These are phyloP conservation scores for Penstemon barbatus DNA, from an alignment of 257 asterid genomes.

Conservation along the genomic window DNA sequence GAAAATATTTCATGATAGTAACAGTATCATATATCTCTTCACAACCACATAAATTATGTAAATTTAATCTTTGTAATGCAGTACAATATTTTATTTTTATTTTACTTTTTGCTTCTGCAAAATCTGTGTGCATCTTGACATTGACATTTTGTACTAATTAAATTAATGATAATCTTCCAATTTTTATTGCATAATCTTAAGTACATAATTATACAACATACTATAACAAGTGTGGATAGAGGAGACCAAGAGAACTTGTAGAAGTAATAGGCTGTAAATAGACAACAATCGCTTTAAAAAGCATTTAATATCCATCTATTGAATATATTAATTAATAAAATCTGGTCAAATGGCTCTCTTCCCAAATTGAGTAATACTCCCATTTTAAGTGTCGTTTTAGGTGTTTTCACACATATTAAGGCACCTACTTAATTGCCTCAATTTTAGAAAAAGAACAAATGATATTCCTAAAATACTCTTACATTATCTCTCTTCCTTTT, in stretches of 20 bases:
- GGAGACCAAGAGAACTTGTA: not conserved
- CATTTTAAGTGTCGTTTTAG: too few species aligned
- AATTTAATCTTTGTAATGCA: not conserved
- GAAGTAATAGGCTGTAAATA: not conserved
- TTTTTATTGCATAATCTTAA: slow-evolving; percentile 7
- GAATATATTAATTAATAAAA: slow-evolving; percentile 13
- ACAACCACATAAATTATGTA: slow-evolving; percentile 20
- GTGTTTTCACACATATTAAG: too few species aligned
- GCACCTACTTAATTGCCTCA: too few species aligned
- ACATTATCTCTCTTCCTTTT: too few species aligned
- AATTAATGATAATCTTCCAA: not conserved
- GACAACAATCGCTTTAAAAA: not conserved
- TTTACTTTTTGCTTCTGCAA: too few species aligned
- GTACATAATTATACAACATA: not conserved
- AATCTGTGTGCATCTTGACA: slow-evolving; percentile 11
- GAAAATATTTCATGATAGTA: slow-evolving; percentile 16
- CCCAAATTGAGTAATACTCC: not conserved
- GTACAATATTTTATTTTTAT: slow-evolving; percentile 16
- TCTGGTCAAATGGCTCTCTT: not conserved
- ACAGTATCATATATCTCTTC: slow-evolving; percentile 18
- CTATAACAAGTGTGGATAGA: not conserved
- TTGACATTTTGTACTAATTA: not conserved
- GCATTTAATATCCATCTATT: not conserved
- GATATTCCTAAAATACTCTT: too few species aligned
- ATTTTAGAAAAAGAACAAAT: too few species aligned